phyloP scores from a whole-genome alignment of 495 filamentous ascomycete genomes.

The Aspergillus asperescens region DNA sequence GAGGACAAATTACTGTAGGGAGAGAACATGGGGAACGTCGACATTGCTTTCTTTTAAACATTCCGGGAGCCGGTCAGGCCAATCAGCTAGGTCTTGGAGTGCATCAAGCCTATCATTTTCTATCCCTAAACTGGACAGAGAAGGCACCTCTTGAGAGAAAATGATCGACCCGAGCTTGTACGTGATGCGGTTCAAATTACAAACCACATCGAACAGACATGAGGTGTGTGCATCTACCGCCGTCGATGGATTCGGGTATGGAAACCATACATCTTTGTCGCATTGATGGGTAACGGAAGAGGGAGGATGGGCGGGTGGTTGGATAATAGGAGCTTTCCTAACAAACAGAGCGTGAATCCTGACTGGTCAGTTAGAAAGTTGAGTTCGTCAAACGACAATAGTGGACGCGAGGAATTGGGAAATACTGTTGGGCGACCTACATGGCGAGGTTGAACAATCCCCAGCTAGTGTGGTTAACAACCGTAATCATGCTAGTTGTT shows the following conservation, averaged over 20 bases:
- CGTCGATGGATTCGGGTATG: slow-evolving; percentile 23
- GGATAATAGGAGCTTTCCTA: slow-evolving; percentile 18
- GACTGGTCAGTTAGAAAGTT: slow-evolving; percentile 8
- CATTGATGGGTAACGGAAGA: slow-evolving; percentile 10
- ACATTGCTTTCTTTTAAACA: slow-evolving; percentile 18
- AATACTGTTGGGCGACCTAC: slow-evolving; percentile 19
- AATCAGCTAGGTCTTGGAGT: slow-evolving; percentile 20
- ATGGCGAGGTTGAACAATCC: slow-evolving; percentile 32
- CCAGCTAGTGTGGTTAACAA: slow-evolving; percentile 26
- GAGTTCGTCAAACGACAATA: background rate
- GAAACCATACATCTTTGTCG: slow-evolving; percentile 24
- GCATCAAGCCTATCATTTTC: slow-evolving; percentile 12
- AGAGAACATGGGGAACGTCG: slow-evolving; percentile 28
- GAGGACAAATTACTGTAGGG: slow-evolving; percentile 29
- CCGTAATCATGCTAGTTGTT: slow-evolving; percentile 7
- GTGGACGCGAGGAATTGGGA: background rate
- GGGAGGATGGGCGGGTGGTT: slow-evolving; percentile 5
- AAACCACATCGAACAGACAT: slow-evolving; percentile 26
- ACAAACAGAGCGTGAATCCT: slow-evolving; percentile 25
- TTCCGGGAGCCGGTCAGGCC: slow-evolving; percentile 20
- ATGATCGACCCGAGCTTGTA: slow-evolving; percentile 21
- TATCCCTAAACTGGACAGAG: slow-evolving; percentile 9
- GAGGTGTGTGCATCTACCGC: slow-evolving; percentile 19
- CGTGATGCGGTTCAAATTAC: slow-evolving; percentile 19
- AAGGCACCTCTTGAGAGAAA: slow-evolving; percentile 13